Evolutionary conservation across 2,329 filamentous ascomycete genomes (phyloP).

Genomic region (Penicillium olsonii): DNA sequence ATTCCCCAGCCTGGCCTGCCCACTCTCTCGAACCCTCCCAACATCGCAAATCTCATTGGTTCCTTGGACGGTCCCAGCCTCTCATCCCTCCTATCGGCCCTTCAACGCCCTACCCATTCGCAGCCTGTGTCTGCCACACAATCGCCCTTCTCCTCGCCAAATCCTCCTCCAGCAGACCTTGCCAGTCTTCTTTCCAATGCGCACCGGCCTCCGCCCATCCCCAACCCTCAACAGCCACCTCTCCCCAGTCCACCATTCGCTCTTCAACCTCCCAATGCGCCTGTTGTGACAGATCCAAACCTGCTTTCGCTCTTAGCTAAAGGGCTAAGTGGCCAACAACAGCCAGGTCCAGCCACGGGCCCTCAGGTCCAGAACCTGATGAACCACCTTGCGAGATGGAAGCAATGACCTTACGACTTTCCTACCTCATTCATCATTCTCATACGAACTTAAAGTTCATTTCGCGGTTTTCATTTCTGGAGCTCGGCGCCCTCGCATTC

Average conservation of each 20-base stretch:
- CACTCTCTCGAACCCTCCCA: slow-evolving; percentile 44
- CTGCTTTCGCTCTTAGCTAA: slow-evolving; percentile 42
- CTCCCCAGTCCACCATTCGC: slow-evolving; percentile 32
- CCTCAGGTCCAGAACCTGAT: slow-evolving; percentile 51
- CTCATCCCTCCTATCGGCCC: slow-evolving; percentile 68
- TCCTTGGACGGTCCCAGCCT: slow-evolving; percentile 69
- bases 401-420: slow-evolving; percentile 40
- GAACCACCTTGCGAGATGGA: slow-evolving; percentile 50
- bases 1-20: slow-evolving; percentile 35
- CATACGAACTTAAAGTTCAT: slow-evolving; percentile 17
- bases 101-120: slow-evolving; percentile 47
- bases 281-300: slow-evolving; percentile 36
- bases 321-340: slow-evolving; percentile 37
- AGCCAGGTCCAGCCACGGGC: slow-evolving; percentile 34
- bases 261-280: slow-evolving; percentile 29
- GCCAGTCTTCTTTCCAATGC: slow-evolving; percentile 44
- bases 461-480: slow-evolving; percentile 19
- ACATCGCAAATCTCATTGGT: slow-evolving; percentile 66
- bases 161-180: slow-evolving; percentile 41
- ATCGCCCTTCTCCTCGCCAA: slow-evolving; percentile 35
- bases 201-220: slow-evolving; percentile 38
- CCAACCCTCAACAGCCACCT: slow-evolving; percentile 31
- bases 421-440: slow-evolving; percentile 8
- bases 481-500: slow-evolving; percentile 22
- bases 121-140: slow-evolving; percentile 39